Conservation (phyloP, 2,329 filamentous ascomycete genomes). For the Fusarium tanahbumbuense region DNA sequence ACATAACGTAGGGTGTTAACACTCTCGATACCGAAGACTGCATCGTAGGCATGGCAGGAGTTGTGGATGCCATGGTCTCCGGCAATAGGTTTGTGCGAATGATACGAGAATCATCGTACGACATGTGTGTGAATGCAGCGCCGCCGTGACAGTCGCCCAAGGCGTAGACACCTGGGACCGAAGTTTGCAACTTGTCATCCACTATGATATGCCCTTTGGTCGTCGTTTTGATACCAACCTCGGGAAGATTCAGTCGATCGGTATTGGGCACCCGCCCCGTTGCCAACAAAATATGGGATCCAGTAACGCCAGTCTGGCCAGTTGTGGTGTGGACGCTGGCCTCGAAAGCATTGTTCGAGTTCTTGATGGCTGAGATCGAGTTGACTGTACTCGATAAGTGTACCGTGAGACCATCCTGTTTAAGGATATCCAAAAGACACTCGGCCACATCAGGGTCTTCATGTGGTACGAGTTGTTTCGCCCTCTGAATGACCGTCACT, state of each 20-base stretch:
- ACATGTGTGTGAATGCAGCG: slow-evolving; percentile 66
- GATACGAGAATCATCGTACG: slow-evolving; percentile 67
- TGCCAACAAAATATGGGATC: slow-evolving; percentile 63
- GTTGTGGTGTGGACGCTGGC: slow-evolving; percentile 37
- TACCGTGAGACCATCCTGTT: slow-evolving; percentile 60
- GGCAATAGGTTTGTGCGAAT: slow-evolving; percentile 58
- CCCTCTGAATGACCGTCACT: slow-evolving; percentile 61
- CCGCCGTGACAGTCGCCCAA: slow-evolving; percentile 65
- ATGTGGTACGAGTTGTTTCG: slow-evolving; percentile 55
- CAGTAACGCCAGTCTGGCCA: slow-evolving; percentile 47
- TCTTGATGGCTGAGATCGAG: slow-evolving; percentile 40
- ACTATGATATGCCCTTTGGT: slow-evolving; percentile 57
- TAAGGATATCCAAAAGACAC: slow-evolving; percentile 55
- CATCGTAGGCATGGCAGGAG: slow-evolving; percentile 44
- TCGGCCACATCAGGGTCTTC: slow-evolving; percentile 63
- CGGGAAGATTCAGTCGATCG: slow-evolving; percentile 55
- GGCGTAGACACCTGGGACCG: slow-evolving; percentile 57
- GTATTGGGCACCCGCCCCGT: slow-evolving; percentile 64
- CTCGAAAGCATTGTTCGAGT: slow-evolving; percentile 24
- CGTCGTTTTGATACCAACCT: slow-evolving; percentile 56
- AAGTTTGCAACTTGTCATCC: slow-evolving; percentile 59
- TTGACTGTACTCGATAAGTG: slow-evolving; percentile 51
- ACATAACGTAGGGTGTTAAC: slow-evolving; percentile 61
- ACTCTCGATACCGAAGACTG: slow-evolving; percentile 46
- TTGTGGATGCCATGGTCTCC: slow-evolving; percentile 37